A percentile compares a stretch with the other conserved stretches of the same genome.
These are phyloP conservation scores for Geopyxis carbonaria DNA, from an alignment of 495 filamentous ascomycete genomes.

Conservation along the genomic window DNA sequence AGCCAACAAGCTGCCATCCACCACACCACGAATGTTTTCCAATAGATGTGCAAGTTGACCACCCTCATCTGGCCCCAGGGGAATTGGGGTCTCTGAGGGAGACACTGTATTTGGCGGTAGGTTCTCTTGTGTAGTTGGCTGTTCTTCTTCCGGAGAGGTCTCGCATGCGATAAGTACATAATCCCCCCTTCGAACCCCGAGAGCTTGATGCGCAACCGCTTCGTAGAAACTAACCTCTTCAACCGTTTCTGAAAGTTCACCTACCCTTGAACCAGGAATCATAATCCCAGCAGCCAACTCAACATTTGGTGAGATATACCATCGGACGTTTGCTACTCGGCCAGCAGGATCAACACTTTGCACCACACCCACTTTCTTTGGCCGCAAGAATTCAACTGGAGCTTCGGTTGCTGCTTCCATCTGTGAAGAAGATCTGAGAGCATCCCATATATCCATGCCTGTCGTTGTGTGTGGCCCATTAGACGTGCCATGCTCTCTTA, in stretches of 20 bases:
- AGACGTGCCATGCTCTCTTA: slow-evolving; percentile 3
- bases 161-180: slow-evolving; percentile 34
- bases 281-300: slow-evolving; percentile 26
- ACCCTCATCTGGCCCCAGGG: slow-evolving; percentile 1
- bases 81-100: neutral
- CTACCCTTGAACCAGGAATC: slow-evolving; percentile 28
- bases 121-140: neutral
- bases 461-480: neutral
- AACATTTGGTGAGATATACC: slow-evolving; percentile 34
- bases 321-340: slow-evolving; percentile 37
- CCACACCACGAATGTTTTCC: slow-evolving; percentile 11
- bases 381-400: slow-evolving; percentile 15
- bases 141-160: neutral
- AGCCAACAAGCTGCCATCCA: slow-evolving; percentile 15
- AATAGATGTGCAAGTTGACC: slow-evolving; percentile 11
- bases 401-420: slow-evolving; percentile 4
- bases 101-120: neutral
- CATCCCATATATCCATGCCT: slow-evolving; percentile 7
- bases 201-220: slow-evolving; percentile 29
- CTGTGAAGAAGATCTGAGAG: slow-evolving; percentile 2
- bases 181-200: slow-evolving; percentile 33
- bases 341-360: slow-evolving; percentile 38
- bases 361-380: slow-evolving; percentile 39
- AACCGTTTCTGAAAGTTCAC: slow-evolving; percentile 27
- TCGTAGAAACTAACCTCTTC: slow-evolving; percentile 45